phyloP scores from a whole-genome alignment of 192 early-diverging fungal species.

The Backusella liffmaniae region DNA sequence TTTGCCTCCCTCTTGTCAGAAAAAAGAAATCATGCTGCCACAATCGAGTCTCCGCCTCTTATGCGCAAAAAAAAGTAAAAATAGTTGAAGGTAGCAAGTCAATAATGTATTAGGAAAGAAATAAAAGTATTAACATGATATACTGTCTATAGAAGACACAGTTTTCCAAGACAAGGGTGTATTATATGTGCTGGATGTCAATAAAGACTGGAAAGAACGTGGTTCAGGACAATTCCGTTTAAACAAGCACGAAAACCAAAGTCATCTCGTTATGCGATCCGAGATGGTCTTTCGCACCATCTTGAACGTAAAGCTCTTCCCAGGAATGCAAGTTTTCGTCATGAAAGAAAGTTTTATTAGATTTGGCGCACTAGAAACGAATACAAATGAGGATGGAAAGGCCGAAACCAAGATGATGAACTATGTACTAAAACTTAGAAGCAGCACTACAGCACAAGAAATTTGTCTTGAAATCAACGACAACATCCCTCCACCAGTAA shows the following conservation, averaged over 20 bases:
- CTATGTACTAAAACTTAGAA: conserved; percentile 26
- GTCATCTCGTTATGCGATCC: conserved; percentile 39
- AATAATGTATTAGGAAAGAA: too few species aligned
- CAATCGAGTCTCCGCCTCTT: too few species aligned
- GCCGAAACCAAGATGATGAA: conserved; percentile 16
- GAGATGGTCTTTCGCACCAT: conserved; percentile 40
- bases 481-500: too few species aligned
- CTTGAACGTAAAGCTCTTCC: conserved; percentile 36
- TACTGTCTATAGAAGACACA: conserved; percentile 19
- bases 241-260: conserved; percentile 11
- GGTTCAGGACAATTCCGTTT: conserved; percentile 37
- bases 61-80: too few species aligned
- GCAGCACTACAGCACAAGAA: conserved; percentile 19
- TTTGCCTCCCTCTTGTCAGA: too few species aligned
- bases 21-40: too few species aligned
- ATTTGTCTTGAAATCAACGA: not conserved
- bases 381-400: conserved; percentile 10
- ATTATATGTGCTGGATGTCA: conserved; percentile 34
- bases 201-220: conserved; percentile 36
- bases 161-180: conserved; percentile 34
- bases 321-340: conserved; percentile 35
- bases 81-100: too few species aligned
- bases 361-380: conserved; percentile 31
- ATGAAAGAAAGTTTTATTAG: conserved; percentile 41
- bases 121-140: too few species aligned